Evolutionary conservation across 768 basidiomycete genomes (phyloP), one percentile per base, ranked within the genome.

Genomic region (Polyporus arcularius): DNA sequence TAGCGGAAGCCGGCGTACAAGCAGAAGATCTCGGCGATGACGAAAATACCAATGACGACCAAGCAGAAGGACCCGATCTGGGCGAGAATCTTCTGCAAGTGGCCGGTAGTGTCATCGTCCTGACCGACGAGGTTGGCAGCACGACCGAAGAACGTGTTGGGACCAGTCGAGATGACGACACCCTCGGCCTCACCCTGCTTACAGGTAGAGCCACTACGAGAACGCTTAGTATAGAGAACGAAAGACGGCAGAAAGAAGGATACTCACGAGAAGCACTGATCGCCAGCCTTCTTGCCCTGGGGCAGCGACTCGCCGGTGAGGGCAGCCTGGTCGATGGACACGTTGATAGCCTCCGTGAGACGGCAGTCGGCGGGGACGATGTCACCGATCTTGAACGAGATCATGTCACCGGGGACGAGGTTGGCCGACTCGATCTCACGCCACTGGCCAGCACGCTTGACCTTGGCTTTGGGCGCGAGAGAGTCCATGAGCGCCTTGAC

Each of bases 401-500:
- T 79, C 83, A 97, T 90, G 71, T 98, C 96, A 72, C 96, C 96
- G 52, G 96, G 96, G 39, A 97, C 95, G 55, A 98, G 86, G 39
- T 80, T 83, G 39, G 95, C 68, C 0, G 94, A 95, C 71, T 98
- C 96, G 65, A 98, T 90, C 74, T 98, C 96, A 18, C 76, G 72
- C 96, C 96, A 98, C 39, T 70, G 70, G 61, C 92, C 92, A 62
- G 82, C 82, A 58, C 96, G 95, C 80, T 86, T 93, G 72, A 94
- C 92, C 76, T 90, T 92, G 35, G 95, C 96, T 79, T 98, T 98
- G 73, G 96, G 96, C 5, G 96, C 96, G 62, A 98, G 91, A 1
- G 96, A 97, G 73, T 98, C 96, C 96, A 98, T 98, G 62, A 98
- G 90, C 4, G 96, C 96, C 80, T 96, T 97, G 80, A 98, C 96